A percentile compares a stretch with the other conserved stretches of the same genome.
Conservation (phyloP, 2,329 filamentous ascomycete genomes). For the Diplodia intermedia region DNA sequence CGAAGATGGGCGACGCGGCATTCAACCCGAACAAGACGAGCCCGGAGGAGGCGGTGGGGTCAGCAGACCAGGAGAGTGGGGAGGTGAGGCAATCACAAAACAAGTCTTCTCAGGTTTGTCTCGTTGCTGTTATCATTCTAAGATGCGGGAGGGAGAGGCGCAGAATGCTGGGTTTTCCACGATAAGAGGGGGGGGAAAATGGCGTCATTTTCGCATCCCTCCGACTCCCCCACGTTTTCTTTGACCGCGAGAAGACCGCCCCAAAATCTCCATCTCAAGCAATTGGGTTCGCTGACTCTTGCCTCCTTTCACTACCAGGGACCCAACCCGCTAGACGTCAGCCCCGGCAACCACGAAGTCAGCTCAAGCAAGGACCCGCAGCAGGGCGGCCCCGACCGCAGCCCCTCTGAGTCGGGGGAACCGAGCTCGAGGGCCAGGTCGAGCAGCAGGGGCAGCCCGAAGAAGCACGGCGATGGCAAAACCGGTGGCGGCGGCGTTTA, state of each 20-base stretch:
- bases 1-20: constrained; percentile 64
- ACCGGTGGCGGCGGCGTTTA: not conserved
- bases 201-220: too few relatives aligned
- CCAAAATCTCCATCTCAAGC: too few relatives aligned
- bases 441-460: constrained; percentile 45
- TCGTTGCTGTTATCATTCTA: constrained; percentile 22
- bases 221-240: not conserved
- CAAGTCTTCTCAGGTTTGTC: constrained; percentile 9
- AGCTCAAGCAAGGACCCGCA: constrained; percentile 56
- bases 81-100: constrained; percentile 28
- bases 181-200: too few relatives aligned
- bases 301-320: constrained; percentile 34
- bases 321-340: constrained; percentile 63
- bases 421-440: constrained; percentile 43
- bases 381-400: constrained; percentile 53
- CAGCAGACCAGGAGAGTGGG: constrained; percentile 46
- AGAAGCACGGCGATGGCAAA: constrained; percentile 27
- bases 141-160: not conserved
- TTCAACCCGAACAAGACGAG: constrained; percentile 73
- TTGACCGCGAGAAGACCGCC: not conserved
- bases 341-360: constrained; percentile 66
- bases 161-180: too few relatives aligned
- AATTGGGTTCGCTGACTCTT: not conserved
- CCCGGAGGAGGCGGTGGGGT: constrained; percentile 65
- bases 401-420: constrained; percentile 48